phyloP scores from a whole-genome alignment of 495 filamentous ascomycete species.

The Trichoderma parareesei region DNA sequence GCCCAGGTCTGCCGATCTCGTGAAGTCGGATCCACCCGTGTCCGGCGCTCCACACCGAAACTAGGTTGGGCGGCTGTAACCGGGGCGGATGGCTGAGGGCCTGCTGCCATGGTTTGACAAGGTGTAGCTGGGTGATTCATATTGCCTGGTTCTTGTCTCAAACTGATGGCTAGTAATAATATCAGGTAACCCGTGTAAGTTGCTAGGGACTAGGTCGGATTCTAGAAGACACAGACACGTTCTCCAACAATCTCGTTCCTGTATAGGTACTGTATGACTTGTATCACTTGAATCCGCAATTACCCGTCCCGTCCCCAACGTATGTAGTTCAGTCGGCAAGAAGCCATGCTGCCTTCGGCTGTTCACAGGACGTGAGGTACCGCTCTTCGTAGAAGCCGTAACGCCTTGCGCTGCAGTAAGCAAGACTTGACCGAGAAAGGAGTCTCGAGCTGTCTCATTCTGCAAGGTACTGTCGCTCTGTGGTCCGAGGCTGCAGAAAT shows the following conservation, averaged over 20 bases:
- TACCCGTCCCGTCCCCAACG: too few relatives aligned
- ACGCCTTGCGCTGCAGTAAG: not conserved
- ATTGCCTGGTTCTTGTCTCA: not conserved
- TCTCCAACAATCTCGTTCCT: too few relatives aligned
- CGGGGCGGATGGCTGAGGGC: not conserved
- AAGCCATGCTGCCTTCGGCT: not conserved
- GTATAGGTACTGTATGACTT: too few relatives aligned
- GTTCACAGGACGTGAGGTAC: not conserved
- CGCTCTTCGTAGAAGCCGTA: not conserved
- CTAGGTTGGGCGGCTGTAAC: constrained; percentile 1
- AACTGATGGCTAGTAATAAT: not conserved
- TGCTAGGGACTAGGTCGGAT: not conserved
- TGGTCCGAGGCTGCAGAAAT: not conserved
- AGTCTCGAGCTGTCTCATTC: not conserved
- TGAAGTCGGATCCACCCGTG: not conserved
- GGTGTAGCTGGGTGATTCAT: not conserved
- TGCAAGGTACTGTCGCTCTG: not conserved
- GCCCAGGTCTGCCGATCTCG: not conserved
- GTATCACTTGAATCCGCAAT: too few relatives aligned
- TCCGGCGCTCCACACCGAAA: not conserved
- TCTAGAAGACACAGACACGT: too few relatives aligned
- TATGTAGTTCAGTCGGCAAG: too few relatives aligned
- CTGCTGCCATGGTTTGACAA: not conserved
- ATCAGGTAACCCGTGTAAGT: not conserved
- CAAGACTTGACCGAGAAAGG: not conserved